Conservation (phyloP, 2,329 filamentous ascomycete species). For the Ophiostoma quercus region DNA sequence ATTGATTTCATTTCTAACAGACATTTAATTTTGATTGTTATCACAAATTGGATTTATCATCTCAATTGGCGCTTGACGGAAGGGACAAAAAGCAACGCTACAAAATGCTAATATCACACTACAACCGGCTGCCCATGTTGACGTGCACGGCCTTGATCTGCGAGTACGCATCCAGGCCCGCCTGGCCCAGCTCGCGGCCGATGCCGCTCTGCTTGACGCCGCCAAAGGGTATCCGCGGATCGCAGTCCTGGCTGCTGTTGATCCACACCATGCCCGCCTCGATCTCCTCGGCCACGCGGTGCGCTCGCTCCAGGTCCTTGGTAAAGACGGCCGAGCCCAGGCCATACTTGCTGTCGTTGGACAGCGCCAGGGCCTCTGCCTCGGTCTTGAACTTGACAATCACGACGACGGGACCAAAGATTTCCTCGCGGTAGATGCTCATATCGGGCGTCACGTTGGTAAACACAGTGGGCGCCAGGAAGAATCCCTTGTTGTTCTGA, state of each 20-base stretch:
- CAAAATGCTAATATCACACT: background rate
- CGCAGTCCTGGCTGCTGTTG: constrained; percentile 62
- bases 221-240: constrained; percentile 58
- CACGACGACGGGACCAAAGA: constrained; percentile 70
- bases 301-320: constrained; percentile 51
- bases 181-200: constrained; percentile 46
- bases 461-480: constrained; percentile 26
- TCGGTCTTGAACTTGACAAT: constrained; percentile 60
- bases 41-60: too few species aligned
- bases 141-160: constrained; percentile 20
- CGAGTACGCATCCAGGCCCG: constrained; percentile 18
- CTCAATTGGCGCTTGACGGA: too few species aligned
- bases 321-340: constrained; percentile 69
- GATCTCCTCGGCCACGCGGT: constrained; percentile 57
- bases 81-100: background rate
- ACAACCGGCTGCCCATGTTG: constrained; percentile 15
- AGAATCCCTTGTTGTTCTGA: constrained; percentile 21
- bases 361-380: constrained; percentile 65
- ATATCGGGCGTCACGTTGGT: constrained; percentile 46
- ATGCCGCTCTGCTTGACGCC: constrained; percentile 61
- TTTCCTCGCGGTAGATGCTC: constrained; percentile 70
- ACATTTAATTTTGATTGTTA: too few species aligned
- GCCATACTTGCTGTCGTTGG: constrained; percentile 79
- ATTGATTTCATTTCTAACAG: too few species aligned
- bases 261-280: constrained; percentile 65